Evolutionary conservation across 1,139 yeast genomes (phyloP).

Genomic region (Yarrowia galli): DNA sequence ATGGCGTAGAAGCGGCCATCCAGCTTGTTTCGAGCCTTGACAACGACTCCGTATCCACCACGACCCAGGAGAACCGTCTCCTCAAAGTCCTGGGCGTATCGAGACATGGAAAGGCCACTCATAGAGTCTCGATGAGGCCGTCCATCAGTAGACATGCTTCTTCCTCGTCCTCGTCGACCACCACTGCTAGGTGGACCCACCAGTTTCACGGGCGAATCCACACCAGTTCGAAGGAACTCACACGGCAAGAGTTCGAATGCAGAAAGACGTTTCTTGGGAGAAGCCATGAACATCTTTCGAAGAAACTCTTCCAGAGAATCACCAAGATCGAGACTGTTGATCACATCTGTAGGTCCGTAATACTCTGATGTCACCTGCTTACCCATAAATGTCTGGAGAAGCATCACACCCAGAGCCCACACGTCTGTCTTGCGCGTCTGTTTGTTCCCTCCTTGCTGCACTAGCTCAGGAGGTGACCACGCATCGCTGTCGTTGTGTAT

Average conservation of each 20-base stretch:
- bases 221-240: conserved; percentile 76
- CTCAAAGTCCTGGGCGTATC: conserved; percentile 86
- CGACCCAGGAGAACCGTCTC: conserved; percentile 91
- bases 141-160: conserved; percentile 21
- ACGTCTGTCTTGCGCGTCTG: conserved; percentile 86
- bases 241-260: conserved; percentile 86
- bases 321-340: conserved; percentile 60
- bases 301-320: conserved; percentile 70
- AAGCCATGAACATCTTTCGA: conserved; percentile 66
- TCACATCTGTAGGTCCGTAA: conserved; percentile 67
- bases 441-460: conserved; percentile 46
- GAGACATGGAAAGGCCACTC: conserved; percentile 51
- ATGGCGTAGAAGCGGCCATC: conserved; percentile 96
- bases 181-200: conserved; percentile 3
- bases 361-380: conserved; percentile 60
- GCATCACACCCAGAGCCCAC: conserved; percentile 87
- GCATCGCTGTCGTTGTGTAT: conserved; percentile 41
- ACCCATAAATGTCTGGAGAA: conserved; percentile 76
- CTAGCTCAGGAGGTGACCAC: conserved; percentile 85
- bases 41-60: conserved; percentile 98
- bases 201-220: conserved; percentile 25
- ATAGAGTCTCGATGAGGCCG: conserved; percentile 38
- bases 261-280: conserved; percentile 75
- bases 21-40: conserved; percentile 87
- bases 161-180: conserved; percentile 23